Percentiles rank a stretch among this genome's conserved stretches.
Conservation (phyloP, 805 yeast genomes). For the Blastobotrys robertii region DNA sequence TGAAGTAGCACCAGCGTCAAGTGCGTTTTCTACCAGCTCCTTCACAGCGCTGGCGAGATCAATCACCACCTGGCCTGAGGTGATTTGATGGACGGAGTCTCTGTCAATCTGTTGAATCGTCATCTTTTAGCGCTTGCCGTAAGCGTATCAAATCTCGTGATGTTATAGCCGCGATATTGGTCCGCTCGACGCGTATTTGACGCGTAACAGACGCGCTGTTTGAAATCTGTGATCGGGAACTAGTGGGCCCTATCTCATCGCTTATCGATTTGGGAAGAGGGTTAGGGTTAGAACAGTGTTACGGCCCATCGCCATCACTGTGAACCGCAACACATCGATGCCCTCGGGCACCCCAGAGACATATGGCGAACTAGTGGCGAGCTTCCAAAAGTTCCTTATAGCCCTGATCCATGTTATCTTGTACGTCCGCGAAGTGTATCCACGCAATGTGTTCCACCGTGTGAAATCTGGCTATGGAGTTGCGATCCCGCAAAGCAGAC, state of each 20-base stretch:
- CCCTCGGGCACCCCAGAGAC: neutral
- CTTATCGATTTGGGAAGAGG: too few species aligned
- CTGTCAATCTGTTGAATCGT: slow-evolving; percentile 33
- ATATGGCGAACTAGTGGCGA: slow-evolving; percentile 16
- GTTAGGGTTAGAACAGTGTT: too few species aligned
- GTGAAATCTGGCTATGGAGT: slow-evolving; percentile 33
- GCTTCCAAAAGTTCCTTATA: slow-evolving; percentile 39
- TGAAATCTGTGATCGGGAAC: too few species aligned
- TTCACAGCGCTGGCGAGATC: slow-evolving; percentile 71
- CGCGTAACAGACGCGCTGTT: too few species aligned
- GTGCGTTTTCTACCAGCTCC: slow-evolving; percentile 76
- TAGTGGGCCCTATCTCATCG: too few species aligned
- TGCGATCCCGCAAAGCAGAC: slow-evolving; percentile 35
- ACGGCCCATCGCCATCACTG: neutral
- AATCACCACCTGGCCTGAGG: slow-evolving; percentile 88
- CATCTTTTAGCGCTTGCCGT: slow-evolving; percentile 2
- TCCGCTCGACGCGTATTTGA: too few species aligned
- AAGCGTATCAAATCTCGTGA: too few species aligned
- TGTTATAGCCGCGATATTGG: too few species aligned
- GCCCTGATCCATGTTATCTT: slow-evolving; percentile 47
- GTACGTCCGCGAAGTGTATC: slow-evolving; percentile 45
- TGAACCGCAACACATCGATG: too few species aligned
- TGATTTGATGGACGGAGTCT: slow-evolving; percentile 60
- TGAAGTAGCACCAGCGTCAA: slow-evolving; percentile 66
- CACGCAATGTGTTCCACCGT: slow-evolving; percentile 37